These are phyloP conservation scores for Eleusine coracana DNA, from an alignment of 176 grass and related monocot species.

Conservation along the genomic window DNA sequence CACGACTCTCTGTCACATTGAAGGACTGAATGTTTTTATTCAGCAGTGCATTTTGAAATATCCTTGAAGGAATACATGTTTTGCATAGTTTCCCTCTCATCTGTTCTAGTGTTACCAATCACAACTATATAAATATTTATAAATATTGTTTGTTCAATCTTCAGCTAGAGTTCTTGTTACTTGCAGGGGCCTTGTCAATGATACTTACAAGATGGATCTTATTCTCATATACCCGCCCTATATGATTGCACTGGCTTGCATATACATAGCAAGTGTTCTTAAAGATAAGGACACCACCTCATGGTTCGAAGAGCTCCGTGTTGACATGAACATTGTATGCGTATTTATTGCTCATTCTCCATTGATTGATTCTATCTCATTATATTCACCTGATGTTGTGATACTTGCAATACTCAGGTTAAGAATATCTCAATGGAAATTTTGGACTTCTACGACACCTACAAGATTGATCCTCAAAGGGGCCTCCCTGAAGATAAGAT, in stretches of 20 bases:
- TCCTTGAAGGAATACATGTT: background rate
- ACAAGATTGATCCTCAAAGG: conserved; percentile 63
- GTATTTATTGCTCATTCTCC: background rate
- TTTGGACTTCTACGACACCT: conserved; percentile 86
- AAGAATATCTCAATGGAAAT: conserved; percentile 65
- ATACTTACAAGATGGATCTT: conserved; percentile 97
- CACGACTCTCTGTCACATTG: conserved; percentile 1
- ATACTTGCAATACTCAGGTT: background rate
- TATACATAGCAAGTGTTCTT: conserved; percentile 85
- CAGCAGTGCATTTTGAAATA: conserved; percentile 6
- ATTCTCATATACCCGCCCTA: conserved; percentile 91
- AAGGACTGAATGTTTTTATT: conserved; percentile 2
- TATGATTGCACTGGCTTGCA: conserved; percentile 96
- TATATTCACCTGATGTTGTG: background rate
- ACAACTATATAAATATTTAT: background rate
- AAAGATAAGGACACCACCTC: conserved; percentile 84
- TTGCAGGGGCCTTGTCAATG: conserved; percentile 92
- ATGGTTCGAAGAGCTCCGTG: conserved; percentile 92
- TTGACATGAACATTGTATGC: conserved; percentile 90
- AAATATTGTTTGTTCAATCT: background rate
- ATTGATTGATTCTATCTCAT: background rate
- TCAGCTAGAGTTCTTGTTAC: conserved; percentile 14
- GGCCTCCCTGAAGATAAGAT: conserved; percentile 79
- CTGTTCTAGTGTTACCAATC: background rate
- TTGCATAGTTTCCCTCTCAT: conserved; percentile 4